Evolutionary conservation across 2,329 filamentous ascomycete genomes (phyloP).

Genomic region (Phaeophleospora eucalypticola): DNA sequence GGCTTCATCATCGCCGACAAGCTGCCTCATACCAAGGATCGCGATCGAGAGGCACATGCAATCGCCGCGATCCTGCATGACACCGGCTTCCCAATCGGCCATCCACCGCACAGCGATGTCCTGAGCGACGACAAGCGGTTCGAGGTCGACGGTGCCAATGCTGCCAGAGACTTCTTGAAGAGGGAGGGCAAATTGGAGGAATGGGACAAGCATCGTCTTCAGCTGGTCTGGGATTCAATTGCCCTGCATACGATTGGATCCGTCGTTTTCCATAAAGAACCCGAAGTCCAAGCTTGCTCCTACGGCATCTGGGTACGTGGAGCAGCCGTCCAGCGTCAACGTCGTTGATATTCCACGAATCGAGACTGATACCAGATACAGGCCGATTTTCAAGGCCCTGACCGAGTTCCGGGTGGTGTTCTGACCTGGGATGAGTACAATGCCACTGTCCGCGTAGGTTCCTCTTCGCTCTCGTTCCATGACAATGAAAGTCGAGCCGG

Average conservation of each 20-base stretch:
- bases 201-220: slow-evolving; percentile 42
- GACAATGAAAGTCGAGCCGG: not conserved
- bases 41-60: slow-evolving; percentile 21
- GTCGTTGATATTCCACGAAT: too few species aligned
- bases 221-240: slow-evolving; percentile 50
- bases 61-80: slow-evolving; percentile 32
- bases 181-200: slow-evolving; percentile 18
- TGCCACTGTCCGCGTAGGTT: slow-evolving; percentile 14
- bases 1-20: slow-evolving; percentile 35
- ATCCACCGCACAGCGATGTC: slow-evolving; percentile 39
- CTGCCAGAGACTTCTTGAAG: slow-evolving; percentile 40
- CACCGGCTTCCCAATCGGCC: slow-evolving; percentile 39
- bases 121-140: slow-evolving; percentile 46
- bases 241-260: slow-evolving; percentile 41
- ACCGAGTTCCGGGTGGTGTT: slow-evolving; percentile 17
- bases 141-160: slow-evolving; percentile 49
- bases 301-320: slow-evolving; percentile 23
- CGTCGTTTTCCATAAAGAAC: slow-evolving; percentile 43
- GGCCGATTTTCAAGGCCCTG: slow-evolving; percentile 21
- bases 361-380: too few species aligned
- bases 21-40: slow-evolving; percentile 25
- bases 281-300: slow-evolving; percentile 36
- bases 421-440: slow-evolving; percentile 22
- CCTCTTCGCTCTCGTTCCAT: not conserved
- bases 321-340: too few species aligned